Evolutionary conservation across 768 basidiomycete species (phyloP), one percentile per base, ranked within the genome.

Genomic region (Mycena metata): DNA sequence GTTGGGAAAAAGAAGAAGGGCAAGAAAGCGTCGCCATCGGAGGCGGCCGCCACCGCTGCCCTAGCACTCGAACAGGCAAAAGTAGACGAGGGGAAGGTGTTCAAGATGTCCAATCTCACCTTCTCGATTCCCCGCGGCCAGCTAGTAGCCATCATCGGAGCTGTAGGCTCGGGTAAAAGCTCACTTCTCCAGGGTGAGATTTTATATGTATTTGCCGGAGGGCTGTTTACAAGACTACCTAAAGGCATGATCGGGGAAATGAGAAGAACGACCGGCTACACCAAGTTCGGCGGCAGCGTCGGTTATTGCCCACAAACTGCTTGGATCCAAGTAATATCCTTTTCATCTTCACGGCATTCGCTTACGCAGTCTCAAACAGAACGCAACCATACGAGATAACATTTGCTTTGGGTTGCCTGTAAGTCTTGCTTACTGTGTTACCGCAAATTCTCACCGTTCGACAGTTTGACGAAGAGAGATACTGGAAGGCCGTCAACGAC

Each of bases 331-430:
- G 90, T 87, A 65, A 69, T 66, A 65, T 33, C 17, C 3, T 21
- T 36, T 65, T 56, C 11, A 50, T 36, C 60, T 64, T 21, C 73
- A 24, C 41, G 21, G 15, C 26, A n/a, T 15, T 57, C 69, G 9
- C 47, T 52, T 36, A 23, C 15, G 39, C 30, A 3, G 30, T 30
- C 52, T 55, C 36, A 15, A 21, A 42, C 54, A 91, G 89, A 92
- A 94, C 77, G 87, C 94, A 0, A 96, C 95, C 0, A 88, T 96
- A 39, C 86, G 94, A 58, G 95, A 97, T 50, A 98, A 97, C 73
- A 89, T 98, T 60, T 90, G 92, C 70, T 98, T 98, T 66, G 96
- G 96, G 42, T 84, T 90, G 39, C 89, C 91, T 9, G 69, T 64
- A 19, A 15, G 66, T 51, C 50, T 10, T n/a, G 42, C 19, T 46